These are phyloP conservation scores for Talaromyces rugulosus DNA, from an alignment of 2,329 filamentous ascomycete genomes.

Conservation along the genomic window DNA sequence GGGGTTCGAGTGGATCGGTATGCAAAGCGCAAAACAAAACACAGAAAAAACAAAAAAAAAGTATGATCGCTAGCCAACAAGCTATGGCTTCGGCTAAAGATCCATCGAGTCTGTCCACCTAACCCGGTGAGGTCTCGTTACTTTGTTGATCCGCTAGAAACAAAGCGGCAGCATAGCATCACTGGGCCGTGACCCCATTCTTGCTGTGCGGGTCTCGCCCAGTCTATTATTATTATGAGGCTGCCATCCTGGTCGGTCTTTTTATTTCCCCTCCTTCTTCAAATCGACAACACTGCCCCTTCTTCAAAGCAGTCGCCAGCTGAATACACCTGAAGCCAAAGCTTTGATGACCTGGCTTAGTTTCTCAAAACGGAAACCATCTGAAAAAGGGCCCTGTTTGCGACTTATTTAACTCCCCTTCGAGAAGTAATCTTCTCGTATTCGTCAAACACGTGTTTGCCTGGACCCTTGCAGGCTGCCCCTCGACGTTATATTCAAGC, in stretches of 20 bases:
- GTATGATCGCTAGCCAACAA: not conserved
- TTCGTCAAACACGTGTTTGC: slow-evolving; percentile 1
- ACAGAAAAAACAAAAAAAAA: not conserved
- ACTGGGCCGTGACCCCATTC: not conserved
- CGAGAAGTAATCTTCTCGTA: not conserved
- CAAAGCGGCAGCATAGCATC: not conserved
- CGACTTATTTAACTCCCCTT: not conserved
- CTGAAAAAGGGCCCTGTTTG: not conserved
- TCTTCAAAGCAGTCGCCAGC: not conserved
- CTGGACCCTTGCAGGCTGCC: not conserved
- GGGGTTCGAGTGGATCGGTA: not conserved
- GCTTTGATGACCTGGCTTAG: not conserved
- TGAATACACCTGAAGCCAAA: not conserved
- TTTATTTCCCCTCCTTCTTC: not conserved
- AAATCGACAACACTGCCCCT: slow-evolving; percentile 1
- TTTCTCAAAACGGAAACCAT: not conserved
- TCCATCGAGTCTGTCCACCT: not conserved
- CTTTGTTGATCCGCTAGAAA: not conserved
- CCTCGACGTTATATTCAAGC: not conserved
- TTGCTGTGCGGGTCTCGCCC: not conserved
- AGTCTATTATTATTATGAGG: not conserved
- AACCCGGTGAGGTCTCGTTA: not conserved
- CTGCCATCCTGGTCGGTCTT: not conserved
- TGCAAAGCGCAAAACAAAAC: not conserved
- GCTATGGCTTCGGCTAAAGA: not conserved